Evolutionary conservation across 306 rosid species (phyloP).

Genomic region (Aeschynomene evenia): DNA sequence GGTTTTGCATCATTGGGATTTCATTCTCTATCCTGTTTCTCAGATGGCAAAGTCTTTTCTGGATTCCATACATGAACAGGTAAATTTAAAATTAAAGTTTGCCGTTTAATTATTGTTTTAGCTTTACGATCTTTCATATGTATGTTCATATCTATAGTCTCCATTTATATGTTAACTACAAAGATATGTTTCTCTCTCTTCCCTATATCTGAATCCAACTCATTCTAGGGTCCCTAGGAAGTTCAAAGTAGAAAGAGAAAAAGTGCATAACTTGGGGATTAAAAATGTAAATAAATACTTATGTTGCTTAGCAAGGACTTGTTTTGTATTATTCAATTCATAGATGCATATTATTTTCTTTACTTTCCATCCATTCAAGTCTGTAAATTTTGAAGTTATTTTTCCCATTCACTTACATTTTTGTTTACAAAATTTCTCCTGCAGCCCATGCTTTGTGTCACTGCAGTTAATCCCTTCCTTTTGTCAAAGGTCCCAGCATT

Average conservation of each 20-base stretch:
- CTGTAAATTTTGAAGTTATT: slow-evolving; percentile 12
- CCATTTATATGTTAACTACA: slow-evolving; percentile 9
- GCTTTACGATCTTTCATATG: slow-evolving; percentile 1
- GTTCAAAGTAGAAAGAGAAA: slow-evolving; percentile 4
- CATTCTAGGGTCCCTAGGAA: background rate
- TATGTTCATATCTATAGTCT: slow-evolving; percentile 14
- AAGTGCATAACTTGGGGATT: slow-evolving; percentile 7
- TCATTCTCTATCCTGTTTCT: slow-evolving; percentile 71
- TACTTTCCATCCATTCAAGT: background rate
- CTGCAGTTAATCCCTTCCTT: slow-evolving; percentile 97
- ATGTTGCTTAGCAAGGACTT: slow-evolving; percentile 2
- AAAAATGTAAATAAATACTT: background rate
- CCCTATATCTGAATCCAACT: slow-evolving; percentile 25
- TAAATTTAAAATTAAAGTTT: slow-evolving; percentile 37
- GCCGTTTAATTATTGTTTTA: slow-evolving; percentile 11
- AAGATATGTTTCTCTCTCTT: slow-evolving; percentile 6
- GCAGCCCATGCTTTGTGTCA: slow-evolving; percentile 99
- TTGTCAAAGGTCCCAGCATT: slow-evolving; percentile 92
- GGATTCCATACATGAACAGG: slow-evolving; percentile 96
- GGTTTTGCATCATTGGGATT: slow-evolving; percentile 96
- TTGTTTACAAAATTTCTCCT: slow-evolving; percentile 39
- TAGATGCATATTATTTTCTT: slow-evolving; percentile 2
- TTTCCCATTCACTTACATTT: background rate
- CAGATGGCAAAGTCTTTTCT: slow-evolving; percentile 91
- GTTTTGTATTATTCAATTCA: slow-evolving; percentile 1